Percentiles rank a stretch among this genome's conserved stretches.
phyloP scores from a whole-genome alignment of 257 asterid genomes.

The Primulina tabacum region DNA sequence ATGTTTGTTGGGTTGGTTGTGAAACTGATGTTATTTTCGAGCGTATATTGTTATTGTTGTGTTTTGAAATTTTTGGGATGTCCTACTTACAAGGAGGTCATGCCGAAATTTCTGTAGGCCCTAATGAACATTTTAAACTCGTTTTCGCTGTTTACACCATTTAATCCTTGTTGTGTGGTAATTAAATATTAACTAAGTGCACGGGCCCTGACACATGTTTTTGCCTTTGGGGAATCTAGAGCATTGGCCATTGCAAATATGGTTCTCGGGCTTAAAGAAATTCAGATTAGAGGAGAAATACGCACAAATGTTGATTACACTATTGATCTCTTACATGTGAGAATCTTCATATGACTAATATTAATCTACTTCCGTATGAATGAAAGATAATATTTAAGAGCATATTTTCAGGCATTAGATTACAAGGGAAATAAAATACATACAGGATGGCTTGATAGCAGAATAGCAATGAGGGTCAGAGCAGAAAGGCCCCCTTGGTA shows the following conservation, averaged over 20 bases:
- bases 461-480: constrained; percentile 99
- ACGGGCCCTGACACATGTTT: too few relatives aligned
- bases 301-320: constrained; percentile 98
- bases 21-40: too few relatives aligned
- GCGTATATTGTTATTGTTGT: too few relatives aligned
- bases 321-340: constrained; percentile 93
- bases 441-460: constrained; percentile 99
- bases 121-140: too few relatives aligned
- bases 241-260: constrained; percentile 95
- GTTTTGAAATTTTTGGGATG: too few relatives aligned
- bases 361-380: constrained; percentile 11
- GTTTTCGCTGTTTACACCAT: too few relatives aligned
- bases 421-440: constrained; percentile 95
- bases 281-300: constrained; percentile 98
- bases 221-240: constrained; percentile 99
- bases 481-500: constrained; percentile 99
- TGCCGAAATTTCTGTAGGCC: too few relatives aligned
- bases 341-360: constrained; percentile 28
- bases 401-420: constrained; percentile 70
- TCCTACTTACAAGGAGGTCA: too few relatives aligned
- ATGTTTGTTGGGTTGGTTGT: too few relatives aligned
- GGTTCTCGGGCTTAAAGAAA: constrained; percentile 99
- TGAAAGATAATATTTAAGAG: constrained; percentile 15
- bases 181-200: too few relatives aligned
- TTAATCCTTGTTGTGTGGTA: too few relatives aligned